Evolutionary conservation across 2,329 filamentous ascomycete species (phyloP).

Genomic region (Hymenotorrendiella dingleyae): DNA sequence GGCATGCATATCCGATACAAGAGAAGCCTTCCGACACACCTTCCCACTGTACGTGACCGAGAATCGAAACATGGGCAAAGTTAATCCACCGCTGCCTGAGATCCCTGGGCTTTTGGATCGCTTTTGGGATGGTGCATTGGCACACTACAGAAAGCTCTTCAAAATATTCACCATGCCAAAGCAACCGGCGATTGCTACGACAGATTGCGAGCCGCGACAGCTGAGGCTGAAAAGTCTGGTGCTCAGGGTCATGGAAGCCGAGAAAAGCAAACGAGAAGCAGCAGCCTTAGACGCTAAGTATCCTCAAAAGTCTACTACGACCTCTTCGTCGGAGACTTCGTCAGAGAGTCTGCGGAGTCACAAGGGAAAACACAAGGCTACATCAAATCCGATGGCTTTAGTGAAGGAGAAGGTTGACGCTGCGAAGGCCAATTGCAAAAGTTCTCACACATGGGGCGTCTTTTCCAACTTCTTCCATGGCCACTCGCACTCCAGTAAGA

Average conservation of each 20-base stretch:
- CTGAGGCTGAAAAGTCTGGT: neutral
- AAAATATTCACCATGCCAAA: neutral
- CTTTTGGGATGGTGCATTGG: conserved; percentile 2
- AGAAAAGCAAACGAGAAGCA: neutral
- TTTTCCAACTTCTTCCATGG: no score
- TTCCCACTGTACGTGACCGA: neutral
- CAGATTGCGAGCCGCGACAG: neutral
- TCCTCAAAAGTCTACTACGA: no score
- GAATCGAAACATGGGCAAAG: neutral
- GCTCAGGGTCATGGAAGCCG: neutral
- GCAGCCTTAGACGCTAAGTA: no score
- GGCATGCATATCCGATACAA: neutral
- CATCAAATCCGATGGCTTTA: no score
- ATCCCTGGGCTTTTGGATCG: neutral
- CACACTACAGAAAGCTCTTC: neutral
- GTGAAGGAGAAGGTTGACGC: no score
- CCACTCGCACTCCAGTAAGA: no score
- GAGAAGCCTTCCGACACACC: neutral
- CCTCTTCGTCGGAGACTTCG: no score
- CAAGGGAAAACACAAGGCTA: no score
- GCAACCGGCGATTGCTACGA: neutral
- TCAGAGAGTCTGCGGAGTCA: no score
- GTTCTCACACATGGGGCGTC: no score
- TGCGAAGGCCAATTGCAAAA: no score
- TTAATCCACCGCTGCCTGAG: conserved; percentile 2